Base-by-base conservation (phyloP, 495 filamentous ascomycete species). In the Tuber melanosporum region DNA sequence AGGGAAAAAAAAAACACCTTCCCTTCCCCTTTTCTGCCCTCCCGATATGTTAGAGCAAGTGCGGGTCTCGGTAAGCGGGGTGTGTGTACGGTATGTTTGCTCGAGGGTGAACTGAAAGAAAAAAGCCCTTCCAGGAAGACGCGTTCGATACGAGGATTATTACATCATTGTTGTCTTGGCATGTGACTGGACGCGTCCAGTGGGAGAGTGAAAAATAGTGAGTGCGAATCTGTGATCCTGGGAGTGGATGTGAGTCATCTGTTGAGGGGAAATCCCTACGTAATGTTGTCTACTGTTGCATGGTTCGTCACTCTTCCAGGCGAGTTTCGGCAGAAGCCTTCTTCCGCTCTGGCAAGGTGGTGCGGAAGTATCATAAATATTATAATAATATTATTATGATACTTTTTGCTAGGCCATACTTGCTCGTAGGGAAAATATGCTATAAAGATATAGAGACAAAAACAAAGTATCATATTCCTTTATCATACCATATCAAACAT, bases 151-250 rank as follows among this genome's bases (percentile, higher is more conserved):
- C n/a, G 12, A 32, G 57, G 52, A 9, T 66, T 17, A 32, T 32
- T n/a, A 66, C 57, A n/a, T 66, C 57, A 66, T 66, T 66, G 22
- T 32, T 32, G n/a, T 66, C 57, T 66, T 66, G 57, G 57, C 57
- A 66, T 0, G 26, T 32, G 57, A 14, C n/a, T 66, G 0, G 57
- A 66, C 57, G 57, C 57, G 57, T 66, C 7, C 26, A 3, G 57
- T 32, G 10, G 57, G 26, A 5, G 6, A 32, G 57, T 32, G 26
- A 66, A 26, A 26, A 66, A 32, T 32, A 6, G 57, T 32, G 57
- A 66, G 57, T 66, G 57, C 57, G 12, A 66, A 66, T 66, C 3
- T 14, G 57, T 66, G 57, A 66, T 32, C 15, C 57, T 32, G n/a
- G 3, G 14, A 66, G 57, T 14, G 10, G 15, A 6, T 15, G 57